Evolutionary conservation across 164 flowering plant genomes (phyloP), one percentile per base, ranked within the genome.

Genomic region (Dillenia turbinata): DNA sequence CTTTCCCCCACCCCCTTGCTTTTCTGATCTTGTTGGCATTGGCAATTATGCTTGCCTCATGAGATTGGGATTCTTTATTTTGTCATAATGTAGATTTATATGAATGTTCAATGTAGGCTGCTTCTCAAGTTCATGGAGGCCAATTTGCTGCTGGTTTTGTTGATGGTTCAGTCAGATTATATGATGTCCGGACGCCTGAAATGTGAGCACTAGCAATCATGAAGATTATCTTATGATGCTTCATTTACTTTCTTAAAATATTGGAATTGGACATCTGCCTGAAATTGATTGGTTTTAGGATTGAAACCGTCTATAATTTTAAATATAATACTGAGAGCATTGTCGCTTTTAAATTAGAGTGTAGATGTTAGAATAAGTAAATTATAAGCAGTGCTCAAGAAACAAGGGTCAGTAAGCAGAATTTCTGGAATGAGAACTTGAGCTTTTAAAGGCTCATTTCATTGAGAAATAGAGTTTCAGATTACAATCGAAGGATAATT

Each of bases 81-180:
- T 33, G 40, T 33, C 40, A 33, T 33, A 33, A 33, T 33, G 40
- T 6, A 33, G 40, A 33, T 33, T 33, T 33, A 33, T 33, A 33
- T 33, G 40, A 33, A 33, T 33, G 40, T 33, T 33, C 40, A 33
- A 33, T 71, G 71, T 51, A 94, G 99, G 75, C 96, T 77, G 95
- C 96, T 75, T 94, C 99, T 72, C 96, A 89, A 80, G 91, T 91
- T 69, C 91, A 91, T 68, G 86, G 90, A n/a, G 86, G 93, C 67
- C 96, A 86, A 71, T 67, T 89, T 66, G 93, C 84, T 13, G 92
- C 96, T 72, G 99, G 99, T 63, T 94, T 75, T 77, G 84, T 69
- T 3, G 99, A 94, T 80, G 99, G 97, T 57, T 82, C 83, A 63
- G 92, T 94, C 65, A 85, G 84, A 67, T 67, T 94, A 17, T 94